Base-by-base conservation (phyloP, 345 rosid genomes). In the Gossypium herbaceum region DNA sequence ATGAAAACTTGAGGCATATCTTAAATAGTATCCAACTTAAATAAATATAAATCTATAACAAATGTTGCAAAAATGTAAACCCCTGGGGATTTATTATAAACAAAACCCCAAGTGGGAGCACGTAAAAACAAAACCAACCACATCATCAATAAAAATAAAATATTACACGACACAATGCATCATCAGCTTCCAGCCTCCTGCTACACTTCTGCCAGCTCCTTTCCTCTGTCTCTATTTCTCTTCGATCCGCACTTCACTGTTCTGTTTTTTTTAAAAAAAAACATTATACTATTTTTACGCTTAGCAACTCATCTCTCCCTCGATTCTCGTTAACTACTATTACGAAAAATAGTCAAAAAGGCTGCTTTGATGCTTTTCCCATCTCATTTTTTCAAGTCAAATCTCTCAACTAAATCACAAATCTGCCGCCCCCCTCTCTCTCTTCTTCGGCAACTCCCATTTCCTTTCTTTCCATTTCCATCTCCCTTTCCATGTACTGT, bases 21-120 rank as follows among this genome's bases (percentile, higher is more conserved):
- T 34, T 0, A 34, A 34, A 34, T 5, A 34, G 41, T 34, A 34
- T 34, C 41, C 7, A 34, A 34, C 41, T 34, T 34, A 34, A 34
- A 34, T 5, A 34, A 34, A 34, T 34, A 34, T 34, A 34, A 34
- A 29, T 4, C 1, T 34, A 29, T 29, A 29, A 29, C 34, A 29
- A 29, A 34, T 4, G 41, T 4, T 34, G 1, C 41, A 34, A 34
- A 34, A 34, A 34, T 34, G 41, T 34, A 34, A 5, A 0, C 7
- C 7, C 39, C 41, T 34, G 7, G 41, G 7, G 7, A 34, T 34
- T 34, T 45, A 45, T 45, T 10, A 45, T 10, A 45, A 45, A 2
- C 7, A 45, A 45, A 27, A 64, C 41, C 43, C 72, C 72, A 68
- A 68, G 10, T 68, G 27, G 73, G 72, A 68, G 34, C 56, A 22